Conservation (phyloP, 164 flowering plant species). For the Chimonanthus praecox region DNA sequence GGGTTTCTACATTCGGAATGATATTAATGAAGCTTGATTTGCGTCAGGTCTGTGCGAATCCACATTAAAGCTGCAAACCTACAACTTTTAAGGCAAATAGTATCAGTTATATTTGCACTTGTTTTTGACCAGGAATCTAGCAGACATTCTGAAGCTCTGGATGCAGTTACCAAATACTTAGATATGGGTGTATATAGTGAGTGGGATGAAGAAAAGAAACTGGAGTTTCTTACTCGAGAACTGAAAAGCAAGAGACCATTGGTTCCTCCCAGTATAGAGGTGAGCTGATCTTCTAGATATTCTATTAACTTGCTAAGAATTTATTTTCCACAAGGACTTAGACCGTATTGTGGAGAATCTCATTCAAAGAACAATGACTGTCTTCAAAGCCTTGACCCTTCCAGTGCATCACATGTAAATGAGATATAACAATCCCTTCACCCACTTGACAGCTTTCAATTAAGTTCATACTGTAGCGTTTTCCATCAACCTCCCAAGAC, state of each 20-base stretch:
- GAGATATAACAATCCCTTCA: too few species aligned
- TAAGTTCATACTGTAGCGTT: too few species aligned
- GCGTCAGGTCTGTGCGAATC: slow-evolving; percentile 66
- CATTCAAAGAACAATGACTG: too few species aligned
- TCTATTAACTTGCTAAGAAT: neutral
- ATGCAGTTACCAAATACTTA: slow-evolving; percentile 81
- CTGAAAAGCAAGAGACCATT: slow-evolving; percentile 87
- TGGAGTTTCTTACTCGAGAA: slow-evolving; percentile 75
- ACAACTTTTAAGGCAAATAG: neutral
- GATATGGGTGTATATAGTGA: slow-evolving; percentile 85
- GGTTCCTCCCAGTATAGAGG: slow-evolving; percentile 70
- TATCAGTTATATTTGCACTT: neutral
- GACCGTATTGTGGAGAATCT: neutral
- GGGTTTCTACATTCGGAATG: slow-evolving; percentile 91
- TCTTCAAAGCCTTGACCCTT: neutral
- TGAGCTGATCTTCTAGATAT: slow-evolving; percentile 15
- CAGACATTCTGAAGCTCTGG: slow-evolving; percentile 83
- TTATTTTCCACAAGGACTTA: neutral
- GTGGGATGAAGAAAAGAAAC: slow-evolving; percentile 85
- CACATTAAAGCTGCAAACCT: neutral
- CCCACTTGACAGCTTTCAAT: too few species aligned
- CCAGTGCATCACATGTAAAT: neutral
- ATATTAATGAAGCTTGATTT: slow-evolving; percentile 90
- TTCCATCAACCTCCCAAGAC: too few species aligned
- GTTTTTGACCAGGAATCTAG: slow-evolving; percentile 71